phyloP scores from a whole-genome alignment of 805 yeast species.

The Brettanomyces sp. region DNA sequence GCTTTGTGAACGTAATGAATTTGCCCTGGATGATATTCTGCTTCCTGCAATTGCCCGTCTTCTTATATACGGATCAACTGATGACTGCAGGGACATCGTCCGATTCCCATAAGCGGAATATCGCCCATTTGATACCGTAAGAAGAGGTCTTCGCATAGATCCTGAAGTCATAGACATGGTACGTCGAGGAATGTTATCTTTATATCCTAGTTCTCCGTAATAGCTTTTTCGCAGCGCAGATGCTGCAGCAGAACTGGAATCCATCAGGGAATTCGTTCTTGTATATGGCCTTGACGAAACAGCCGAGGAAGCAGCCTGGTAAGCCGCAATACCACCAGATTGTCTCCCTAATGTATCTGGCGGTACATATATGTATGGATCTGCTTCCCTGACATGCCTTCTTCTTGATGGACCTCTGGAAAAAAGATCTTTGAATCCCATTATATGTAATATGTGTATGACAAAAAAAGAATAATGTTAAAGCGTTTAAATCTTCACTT shows the following conservation, averaged over 20 bases:
- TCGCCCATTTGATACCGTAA: slow-evolving; percentile 4
- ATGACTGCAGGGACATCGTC: slow-evolving; percentile 4
- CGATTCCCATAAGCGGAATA: neutral
- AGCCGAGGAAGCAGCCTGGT: slow-evolving; percentile 3
- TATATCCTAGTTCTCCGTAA: neutral
- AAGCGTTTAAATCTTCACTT: no score
- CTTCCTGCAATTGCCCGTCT: neutral
- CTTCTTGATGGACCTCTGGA: slow-evolving; percentile 3
- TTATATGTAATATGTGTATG: neutral
- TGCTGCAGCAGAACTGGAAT: slow-evolving; percentile 24
- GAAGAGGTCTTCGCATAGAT: slow-evolving; percentile 11
- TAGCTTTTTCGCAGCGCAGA: slow-evolving; percentile 21
- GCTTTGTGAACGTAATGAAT: slow-evolving; percentile 17
- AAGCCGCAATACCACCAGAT: neutral
- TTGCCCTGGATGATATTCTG: slow-evolving; percentile 10
- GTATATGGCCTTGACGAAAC: neutral
- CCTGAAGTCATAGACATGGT: slow-evolving; percentile 26
- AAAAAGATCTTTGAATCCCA: slow-evolving; percentile 3
- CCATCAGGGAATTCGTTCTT: slow-evolving; percentile 6
- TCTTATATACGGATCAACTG: neutral
- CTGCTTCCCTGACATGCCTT: slow-evolving; percentile 16
- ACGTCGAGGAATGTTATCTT: slow-evolving; percentile 9
- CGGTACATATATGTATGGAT: slow-evolving; percentile 16
- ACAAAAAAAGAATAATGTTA: no score
- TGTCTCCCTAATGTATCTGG: neutral